These are phyloP conservation scores for Onygenales sp. DNA, from an alignment of 2,329 filamentous ascomycete species.

Conservation along the genomic window DNA sequence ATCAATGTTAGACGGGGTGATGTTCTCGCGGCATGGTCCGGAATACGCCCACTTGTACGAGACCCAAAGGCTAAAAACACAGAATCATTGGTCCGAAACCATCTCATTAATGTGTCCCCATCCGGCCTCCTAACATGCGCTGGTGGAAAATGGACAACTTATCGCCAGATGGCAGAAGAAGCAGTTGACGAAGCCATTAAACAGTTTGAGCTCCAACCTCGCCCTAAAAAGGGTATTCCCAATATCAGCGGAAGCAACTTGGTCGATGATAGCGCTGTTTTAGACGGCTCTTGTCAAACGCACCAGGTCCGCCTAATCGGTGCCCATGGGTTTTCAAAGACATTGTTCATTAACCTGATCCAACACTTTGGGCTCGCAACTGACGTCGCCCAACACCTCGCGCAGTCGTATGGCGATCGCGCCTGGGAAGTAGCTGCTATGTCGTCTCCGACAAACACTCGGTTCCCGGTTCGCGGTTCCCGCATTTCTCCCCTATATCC, in stretches of 20 bases:
- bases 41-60: conserved; percentile 76
- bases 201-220: conserved; percentile 54
- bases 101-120: conserved; percentile 68
- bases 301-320: conserved; percentile 73
- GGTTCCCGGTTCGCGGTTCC: conserved; percentile 75
- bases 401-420: conserved; percentile 79
- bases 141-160: conserved; percentile 88
- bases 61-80: conserved; percentile 80
- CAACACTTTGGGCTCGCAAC: conserved; percentile 90
- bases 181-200: conserved; percentile 71
- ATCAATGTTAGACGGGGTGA: conserved; percentile 78
- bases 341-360: conserved; percentile 89
- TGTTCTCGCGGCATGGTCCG: conserved; percentile 84
- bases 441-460: conserved; percentile 63
- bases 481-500: conserved; percentile 75
- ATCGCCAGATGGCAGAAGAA: conserved; percentile 87
- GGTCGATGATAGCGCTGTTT: conserved; percentile 59
- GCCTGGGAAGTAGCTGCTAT: conserved; percentile 84
- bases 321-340: conserved; percentile 79
- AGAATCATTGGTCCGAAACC: conserved; percentile 78
- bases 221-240: conserved; percentile 49
- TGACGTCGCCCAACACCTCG: conserved; percentile 81
- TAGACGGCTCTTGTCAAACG: conserved; percentile 71
- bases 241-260: conserved; percentile 60
- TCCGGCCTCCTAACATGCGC: conserved; percentile 77